phyloP scores from a whole-genome alignment of 2,329 filamentous ascomycete genomes.

The Trichophyton rubrum region DNA sequence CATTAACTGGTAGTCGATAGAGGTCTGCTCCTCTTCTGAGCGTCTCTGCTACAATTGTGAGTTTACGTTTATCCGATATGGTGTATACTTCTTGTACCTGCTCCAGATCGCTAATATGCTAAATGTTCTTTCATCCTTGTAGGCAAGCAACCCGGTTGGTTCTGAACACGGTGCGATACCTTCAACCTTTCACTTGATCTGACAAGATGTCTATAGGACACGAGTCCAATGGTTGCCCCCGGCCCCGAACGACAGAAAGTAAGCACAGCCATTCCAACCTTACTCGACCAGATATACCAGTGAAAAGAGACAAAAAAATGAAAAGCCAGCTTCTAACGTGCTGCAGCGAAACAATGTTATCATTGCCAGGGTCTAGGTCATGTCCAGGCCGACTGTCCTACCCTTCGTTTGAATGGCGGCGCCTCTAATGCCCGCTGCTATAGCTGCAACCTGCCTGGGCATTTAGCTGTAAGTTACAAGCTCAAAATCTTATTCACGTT shows the following conservation, averaged over 20 bases:
- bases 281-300: not conserved
- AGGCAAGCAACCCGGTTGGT: conserved; percentile 37
- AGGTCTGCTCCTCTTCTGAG: conserved; percentile 96
- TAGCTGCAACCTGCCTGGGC: conserved; percentile 84
- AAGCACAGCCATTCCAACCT: conserved; percentile 25
- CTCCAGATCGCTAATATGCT: not conserved
- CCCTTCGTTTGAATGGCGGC: conserved; percentile 72
- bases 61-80: conserved; percentile 26
- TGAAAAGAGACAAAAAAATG: not conserved
- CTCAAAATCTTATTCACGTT: not conserved
- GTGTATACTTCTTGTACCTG: not conserved
- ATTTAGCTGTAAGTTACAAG: conserved; percentile 60
- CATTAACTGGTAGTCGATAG: conserved; percentile 27
- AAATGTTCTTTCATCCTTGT: conserved; percentile 1
- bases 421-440: conserved; percentile 84
- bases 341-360: conserved; percentile 87
- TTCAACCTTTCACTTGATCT: not conserved
- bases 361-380: conserved; percentile 98
- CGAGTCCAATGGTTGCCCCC: conserved; percentile 94
- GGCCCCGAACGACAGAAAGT: conserved; percentile 89
- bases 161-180: not conserved
- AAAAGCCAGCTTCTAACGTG: conserved; percentile 1
- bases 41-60: conserved; percentile 99
- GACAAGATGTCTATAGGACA: conserved; percentile 46
- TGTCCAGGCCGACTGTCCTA: conserved; percentile 97